A percentile compares a stretch with the other conserved stretches of the same genome.
Evolutionary conservation across 495 filamentous ascomycete genomes (phyloP).

Genomic region (Penicillium robsamsonii): DNA sequence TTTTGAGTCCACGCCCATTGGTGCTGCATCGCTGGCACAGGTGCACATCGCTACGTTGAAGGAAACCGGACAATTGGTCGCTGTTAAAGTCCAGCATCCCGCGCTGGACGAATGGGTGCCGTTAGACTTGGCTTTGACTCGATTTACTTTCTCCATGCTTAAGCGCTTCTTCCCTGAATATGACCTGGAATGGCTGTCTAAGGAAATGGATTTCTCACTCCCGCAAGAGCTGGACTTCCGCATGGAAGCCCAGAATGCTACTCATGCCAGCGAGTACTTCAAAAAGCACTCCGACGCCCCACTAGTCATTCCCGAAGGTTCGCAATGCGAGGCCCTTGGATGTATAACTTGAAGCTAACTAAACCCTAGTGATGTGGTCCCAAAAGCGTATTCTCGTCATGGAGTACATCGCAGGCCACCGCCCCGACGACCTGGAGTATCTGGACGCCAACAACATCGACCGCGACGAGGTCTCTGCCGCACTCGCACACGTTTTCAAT

Average conservation of each 20-base stretch:
- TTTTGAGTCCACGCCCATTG: constrained; percentile 77
- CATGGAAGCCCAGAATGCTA: constrained; percentile 84
- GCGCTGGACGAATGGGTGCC: constrained; percentile 86
- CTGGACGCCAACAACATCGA: constrained; percentile 84
- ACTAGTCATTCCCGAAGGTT: constrained; percentile 77
- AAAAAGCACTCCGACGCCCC: constrained; percentile 64
- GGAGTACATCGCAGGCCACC: constrained; percentile 84
- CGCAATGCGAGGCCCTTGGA: neutral
- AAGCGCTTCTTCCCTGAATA: constrained; percentile 97
- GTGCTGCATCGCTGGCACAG: constrained; percentile 91
- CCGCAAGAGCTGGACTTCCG: constrained; percentile 91
- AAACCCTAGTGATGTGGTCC: constrained; percentile 71
- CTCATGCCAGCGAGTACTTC: constrained; percentile 75
- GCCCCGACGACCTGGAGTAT: constrained; percentile 85
- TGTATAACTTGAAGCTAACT: constrained; percentile 17
- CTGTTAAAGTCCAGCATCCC: constrained; percentile 97
- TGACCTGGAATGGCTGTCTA: constrained; percentile 91
- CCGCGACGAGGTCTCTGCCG: constrained; percentile 93
- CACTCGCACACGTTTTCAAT: constrained; percentile 92
- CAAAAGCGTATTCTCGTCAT: constrained; percentile 89
- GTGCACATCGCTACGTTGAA: constrained; percentile 88
- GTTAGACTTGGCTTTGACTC: constrained; percentile 81
- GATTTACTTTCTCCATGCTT: constrained; percentile 83
- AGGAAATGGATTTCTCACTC: constrained; percentile 87
- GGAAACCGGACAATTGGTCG: constrained; percentile 84